Percentiles rank a stretch among this genome's conserved stretches.
phyloP scores from a whole-genome alignment of 1,284 basidiomycete genomes.

The Sporisorium exsertum region DNA sequence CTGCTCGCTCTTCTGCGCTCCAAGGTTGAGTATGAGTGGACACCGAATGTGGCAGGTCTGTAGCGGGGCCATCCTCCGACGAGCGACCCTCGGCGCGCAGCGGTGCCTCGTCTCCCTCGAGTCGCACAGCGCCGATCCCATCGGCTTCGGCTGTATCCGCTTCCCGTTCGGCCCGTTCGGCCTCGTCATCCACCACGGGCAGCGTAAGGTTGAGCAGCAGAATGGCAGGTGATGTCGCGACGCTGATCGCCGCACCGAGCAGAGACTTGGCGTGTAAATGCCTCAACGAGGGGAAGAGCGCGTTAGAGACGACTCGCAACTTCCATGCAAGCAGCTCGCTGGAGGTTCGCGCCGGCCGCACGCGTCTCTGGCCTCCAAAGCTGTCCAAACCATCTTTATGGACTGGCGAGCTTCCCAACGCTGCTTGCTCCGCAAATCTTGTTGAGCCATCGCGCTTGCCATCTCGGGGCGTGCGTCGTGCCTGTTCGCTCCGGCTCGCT shows the following conservation, averaged over 20 bases:
- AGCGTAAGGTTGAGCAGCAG: constrained; percentile 87
- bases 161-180: constrained; percentile 70
- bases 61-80: constrained; percentile 12
- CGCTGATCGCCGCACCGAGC: constrained; percentile 78
- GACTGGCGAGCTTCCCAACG: background rate
- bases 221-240: constrained; percentile 88
- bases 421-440: background rate
- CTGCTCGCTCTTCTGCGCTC: constrained; percentile 33
- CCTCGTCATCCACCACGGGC: constrained; percentile 79
- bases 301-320: constrained; percentile 30
- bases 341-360: constrained; percentile 29
- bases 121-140: constrained; percentile 56
- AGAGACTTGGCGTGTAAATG: constrained; percentile 80
- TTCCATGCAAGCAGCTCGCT: constrained; percentile 33
- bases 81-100: constrained; percentile 37
- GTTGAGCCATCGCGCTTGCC: background rate
- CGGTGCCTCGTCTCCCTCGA: constrained; percentile 49
- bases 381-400: constrained; percentile 27
- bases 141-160: constrained; percentile 48
- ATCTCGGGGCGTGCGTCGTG: constrained; percentile 10
- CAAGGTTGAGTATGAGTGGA: constrained; percentile 11
- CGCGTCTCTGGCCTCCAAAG: constrained; percentile 17
- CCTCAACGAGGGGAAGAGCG: constrained; percentile 88
- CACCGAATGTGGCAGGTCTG: constrained; percentile 10
- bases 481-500: constrained; percentile 27